Base-by-base conservation (phyloP, 805 yeast species). In the Lipomyces orientalis region DNA sequence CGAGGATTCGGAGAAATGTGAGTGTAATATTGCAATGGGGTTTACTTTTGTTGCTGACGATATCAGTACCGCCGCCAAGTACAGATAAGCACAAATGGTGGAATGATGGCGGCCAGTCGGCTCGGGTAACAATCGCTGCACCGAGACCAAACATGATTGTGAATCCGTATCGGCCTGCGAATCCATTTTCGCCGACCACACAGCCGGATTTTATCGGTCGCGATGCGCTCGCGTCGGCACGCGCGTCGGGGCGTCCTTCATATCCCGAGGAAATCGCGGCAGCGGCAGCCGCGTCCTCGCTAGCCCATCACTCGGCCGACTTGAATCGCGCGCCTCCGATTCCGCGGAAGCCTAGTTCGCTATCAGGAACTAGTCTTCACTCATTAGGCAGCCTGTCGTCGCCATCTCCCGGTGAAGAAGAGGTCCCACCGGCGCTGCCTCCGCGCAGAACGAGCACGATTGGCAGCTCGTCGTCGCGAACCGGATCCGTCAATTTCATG, bases 61-160 rank as follows among this genome's bases (percentile, higher is more conserved):
- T 33, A 64, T 85, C 84, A 7, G 81, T 93, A 62, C 97, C 98
- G 4, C 91, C 97, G 0, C 99, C 99, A 16, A 89, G 97, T 66
- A 86, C 95, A 0, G 97, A 91, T 64, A 78, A 82, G 14, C 80
- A 84, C 29, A 91, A 91, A 77, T 95, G 99, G 99, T 95, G 99
- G 99, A 82, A 91, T 19, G 88, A 89, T 14, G 88, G 88, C 10
- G 94, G 95, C 0, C 83, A 84, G 66, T 85, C 88, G 12, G 93
- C 93, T 1, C 91, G 89, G 75, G 89, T 94, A 4, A 84, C 84
- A 54, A 74, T 87, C 43, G 78, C 76, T 8, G 78, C 80, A 4
- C 85, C 85, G 0, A 76, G 75, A 2, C 75, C 76, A 10, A 80
- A 79, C 64, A 79, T 79, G 71, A 80, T 87, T 35, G 81, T 93